Evolutionary conservation across 2,329 filamentous ascomycete genomes (phyloP).

Genomic region (Hypoxylon sp.): DNA sequence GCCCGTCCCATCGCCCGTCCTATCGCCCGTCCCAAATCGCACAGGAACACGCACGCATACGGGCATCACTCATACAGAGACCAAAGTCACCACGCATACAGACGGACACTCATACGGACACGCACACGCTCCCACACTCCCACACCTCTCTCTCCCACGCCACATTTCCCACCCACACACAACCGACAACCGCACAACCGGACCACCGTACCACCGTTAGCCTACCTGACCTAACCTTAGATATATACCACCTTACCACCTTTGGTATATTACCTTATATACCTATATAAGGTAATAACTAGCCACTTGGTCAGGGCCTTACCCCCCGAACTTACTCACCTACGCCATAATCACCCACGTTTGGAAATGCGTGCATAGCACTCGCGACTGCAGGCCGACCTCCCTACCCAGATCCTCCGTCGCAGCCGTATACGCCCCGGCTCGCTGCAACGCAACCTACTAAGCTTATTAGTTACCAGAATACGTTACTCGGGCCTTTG

Average conservation of each 20-base stretch:
- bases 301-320: too few species aligned
- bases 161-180: neutral
- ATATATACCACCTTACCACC: too few species aligned
- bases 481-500: conserved; percentile 44
- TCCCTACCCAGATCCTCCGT: conserved; percentile 23
- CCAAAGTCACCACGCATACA: too few species aligned
- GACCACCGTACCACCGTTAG: neutral
- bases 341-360: conserved; percentile 12
- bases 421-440: conserved; percentile 20
- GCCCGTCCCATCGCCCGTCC: neutral
- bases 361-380: conserved; percentile 34
- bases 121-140: too few species aligned
- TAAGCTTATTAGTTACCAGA: conserved; percentile 38
- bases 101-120: too few species aligned
- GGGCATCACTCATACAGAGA: too few species aligned
- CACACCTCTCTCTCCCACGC: too few species aligned
- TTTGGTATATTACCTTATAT: too few species aligned
- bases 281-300: too few species aligned
- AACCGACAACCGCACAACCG: neutral
- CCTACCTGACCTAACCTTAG: too few species aligned
- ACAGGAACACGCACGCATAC: too few species aligned
- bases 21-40: neutral
- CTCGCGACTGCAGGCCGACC: conserved; percentile 27
- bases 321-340: conserved; percentile 3
- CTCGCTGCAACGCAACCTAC: conserved; percentile 35